phyloP scores from a whole-genome alignment of 495 filamentous ascomycete genomes.

The Margaritispora aquatica region DNA sequence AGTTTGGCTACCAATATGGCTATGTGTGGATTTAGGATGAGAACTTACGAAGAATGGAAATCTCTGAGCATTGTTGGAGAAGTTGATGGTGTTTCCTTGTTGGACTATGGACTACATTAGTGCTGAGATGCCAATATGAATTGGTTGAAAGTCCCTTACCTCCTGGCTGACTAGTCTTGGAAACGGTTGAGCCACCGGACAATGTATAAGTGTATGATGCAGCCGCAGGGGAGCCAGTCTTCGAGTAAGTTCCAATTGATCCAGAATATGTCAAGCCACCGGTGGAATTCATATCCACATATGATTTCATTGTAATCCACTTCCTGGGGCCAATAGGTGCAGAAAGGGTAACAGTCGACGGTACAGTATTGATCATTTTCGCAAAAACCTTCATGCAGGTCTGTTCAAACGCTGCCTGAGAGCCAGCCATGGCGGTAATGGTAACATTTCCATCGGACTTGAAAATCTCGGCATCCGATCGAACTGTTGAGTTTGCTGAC shows the following conservation, averaged over 20 bases:
- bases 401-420: constrained; percentile 9
- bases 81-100: neutral
- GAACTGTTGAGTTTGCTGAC: constrained; percentile 24
- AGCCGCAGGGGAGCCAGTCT: neutral
- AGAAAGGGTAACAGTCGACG: constrained; percentile 27
- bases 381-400: constrained; percentile 31
- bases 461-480: constrained; percentile 36
- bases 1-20: no score
- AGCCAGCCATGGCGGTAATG: constrained; percentile 27
- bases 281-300: constrained; percentile 12
- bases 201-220: constrained; percentile 9
- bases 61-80: neutral
- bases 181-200: constrained; percentile 6
- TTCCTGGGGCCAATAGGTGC: constrained; percentile 26
- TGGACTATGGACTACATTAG: constrained; percentile 5
- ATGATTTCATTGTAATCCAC: constrained; percentile 6
- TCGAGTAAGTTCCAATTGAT: neutral
- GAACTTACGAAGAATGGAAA: constrained; percentile 14
- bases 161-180: constrained; percentile 9
- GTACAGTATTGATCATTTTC: constrained; percentile 38
- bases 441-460: constrained; percentile 32
- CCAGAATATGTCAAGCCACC: constrained; percentile 10
- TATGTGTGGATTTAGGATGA: no score
- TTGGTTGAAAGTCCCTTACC: neutral
- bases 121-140: neutral